Conservation (phyloP, 257 asterid genomes). For the Primulina eburnea region DNA sequence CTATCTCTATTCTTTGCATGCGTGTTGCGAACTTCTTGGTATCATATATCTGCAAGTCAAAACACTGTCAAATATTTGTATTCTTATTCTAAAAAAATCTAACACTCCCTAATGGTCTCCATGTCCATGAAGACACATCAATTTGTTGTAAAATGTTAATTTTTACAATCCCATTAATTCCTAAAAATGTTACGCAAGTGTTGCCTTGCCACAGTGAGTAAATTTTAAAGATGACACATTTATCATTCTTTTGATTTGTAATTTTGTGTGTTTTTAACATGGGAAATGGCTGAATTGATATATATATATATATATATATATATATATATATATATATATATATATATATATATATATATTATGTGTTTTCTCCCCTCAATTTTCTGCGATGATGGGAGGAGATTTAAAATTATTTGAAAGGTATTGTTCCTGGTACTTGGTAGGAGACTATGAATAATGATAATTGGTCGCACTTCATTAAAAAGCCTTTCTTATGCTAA, state of each 20-base stretch:
- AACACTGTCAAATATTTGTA: background rate
- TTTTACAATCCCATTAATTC: background rate
- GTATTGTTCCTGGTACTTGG: background rate
- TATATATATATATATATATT: background rate
- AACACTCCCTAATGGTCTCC: conserved; percentile 4
- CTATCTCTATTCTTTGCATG: background rate
- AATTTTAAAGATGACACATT: background rate
- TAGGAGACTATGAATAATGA: background rate
- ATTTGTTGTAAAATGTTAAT: conserved; percentile 1
- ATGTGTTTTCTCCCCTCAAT: background rate
- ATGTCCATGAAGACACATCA: background rate
- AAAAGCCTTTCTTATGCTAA: background rate
- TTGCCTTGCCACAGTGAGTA: background rate
- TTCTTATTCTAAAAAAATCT: background rate
- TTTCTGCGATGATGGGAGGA: background rate
- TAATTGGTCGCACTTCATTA: conserved; percentile 3
- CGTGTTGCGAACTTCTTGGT: background rate
- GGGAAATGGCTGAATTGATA: background rate
- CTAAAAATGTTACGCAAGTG: background rate
- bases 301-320: too few species aligned
- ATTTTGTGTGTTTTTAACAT: background rate
- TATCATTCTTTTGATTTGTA: conserved; percentile 7
- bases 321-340: too few species aligned
- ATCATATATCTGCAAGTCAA: conserved; percentile 12
- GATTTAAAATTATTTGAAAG: background rate